phyloP scores from a whole-genome alignment of 352 stramenopile species.

The Pythium phragmiticola region DNA sequence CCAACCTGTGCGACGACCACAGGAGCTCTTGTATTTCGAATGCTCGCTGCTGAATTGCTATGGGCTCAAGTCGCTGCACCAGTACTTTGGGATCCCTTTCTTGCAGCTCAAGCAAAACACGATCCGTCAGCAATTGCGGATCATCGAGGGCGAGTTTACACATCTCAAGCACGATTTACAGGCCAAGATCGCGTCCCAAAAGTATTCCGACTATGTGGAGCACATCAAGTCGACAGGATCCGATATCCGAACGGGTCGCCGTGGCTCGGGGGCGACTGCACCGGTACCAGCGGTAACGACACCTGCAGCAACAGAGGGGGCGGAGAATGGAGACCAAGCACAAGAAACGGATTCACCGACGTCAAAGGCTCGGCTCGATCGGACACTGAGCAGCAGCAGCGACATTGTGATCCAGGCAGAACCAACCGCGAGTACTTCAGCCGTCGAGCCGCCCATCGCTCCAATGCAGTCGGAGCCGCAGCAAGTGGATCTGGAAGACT shows the following conservation, averaged over 20 bases:
- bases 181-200: constrained; percentile 66
- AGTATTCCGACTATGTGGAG: constrained; percentile 72
- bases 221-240: constrained; percentile 66
- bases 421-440: background rate
- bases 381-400: constrained; percentile 35
- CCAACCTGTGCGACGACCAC: constrained; percentile 41
- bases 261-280: constrained; percentile 10
- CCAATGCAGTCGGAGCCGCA: background rate
- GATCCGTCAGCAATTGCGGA: constrained; percentile 71
- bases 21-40: constrained; percentile 82
- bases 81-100: constrained; percentile 86
- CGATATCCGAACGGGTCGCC: constrained; percentile 68
- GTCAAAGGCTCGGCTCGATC: constrained; percentile 10
- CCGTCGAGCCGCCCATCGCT: background rate
- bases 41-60: constrained; percentile 85
- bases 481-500: constrained; percentile 46
- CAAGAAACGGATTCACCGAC: constrained; percentile 12
- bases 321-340: constrained; percentile 1
- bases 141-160: constrained; percentile 67
- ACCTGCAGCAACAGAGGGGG: constrained; percentile 14
- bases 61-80: constrained; percentile 77
- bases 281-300: constrained; percentile 2
- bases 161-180: constrained; percentile 76
- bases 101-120: constrained; percentile 78
- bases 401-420: constrained; percentile 32